phyloP scores from a whole-genome alignment of 129 eudicot genomes.

The Escallonia rubra region DNA sequence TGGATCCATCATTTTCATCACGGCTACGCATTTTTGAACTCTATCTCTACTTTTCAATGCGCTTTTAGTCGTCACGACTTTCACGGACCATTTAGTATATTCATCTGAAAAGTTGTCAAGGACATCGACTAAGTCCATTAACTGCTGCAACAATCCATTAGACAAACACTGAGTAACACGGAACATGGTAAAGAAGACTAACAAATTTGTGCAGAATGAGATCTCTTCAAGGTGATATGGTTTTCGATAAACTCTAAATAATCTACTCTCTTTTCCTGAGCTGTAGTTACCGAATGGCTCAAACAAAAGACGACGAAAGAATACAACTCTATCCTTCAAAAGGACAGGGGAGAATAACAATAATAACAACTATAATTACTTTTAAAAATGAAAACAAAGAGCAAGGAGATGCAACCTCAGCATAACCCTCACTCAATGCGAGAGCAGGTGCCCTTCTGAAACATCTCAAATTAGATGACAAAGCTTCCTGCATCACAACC shows the following conservation, averaged over 20 bases:
- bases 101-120: too few relatives aligned
- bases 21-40: too few relatives aligned
- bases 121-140: too few relatives aligned
- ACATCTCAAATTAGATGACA: neutral
- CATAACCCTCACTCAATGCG: slow-evolving; percentile 6
- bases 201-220: slow-evolving; percentile 29
- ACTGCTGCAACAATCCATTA: too few relatives aligned
- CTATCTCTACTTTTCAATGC: too few relatives aligned
- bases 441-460: neutral
- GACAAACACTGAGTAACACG: too few relatives aligned
- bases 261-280: slow-evolving; percentile 24
- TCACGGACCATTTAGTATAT: too few relatives aligned
- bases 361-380: too few relatives aligned
- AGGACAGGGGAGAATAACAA: too few relatives aligned
- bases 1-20: too few relatives aligned
- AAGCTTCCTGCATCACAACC: slow-evolving; percentile 31
- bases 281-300: slow-evolving; percentile 32
- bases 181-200: neutral
- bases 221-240: slow-evolving; percentile 9
- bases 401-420: slow-evolving; percentile 12
- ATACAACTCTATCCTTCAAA: slow-evolving; percentile 14
- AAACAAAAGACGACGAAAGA: slow-evolving; percentile 21
- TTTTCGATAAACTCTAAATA: slow-evolving; percentile 18
- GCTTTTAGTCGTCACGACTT: too few relatives aligned
- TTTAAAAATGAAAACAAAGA: neutral